phyloP scores from a whole-genome alignment of 805 yeast species.

The Starmerella bombicola region DNA sequence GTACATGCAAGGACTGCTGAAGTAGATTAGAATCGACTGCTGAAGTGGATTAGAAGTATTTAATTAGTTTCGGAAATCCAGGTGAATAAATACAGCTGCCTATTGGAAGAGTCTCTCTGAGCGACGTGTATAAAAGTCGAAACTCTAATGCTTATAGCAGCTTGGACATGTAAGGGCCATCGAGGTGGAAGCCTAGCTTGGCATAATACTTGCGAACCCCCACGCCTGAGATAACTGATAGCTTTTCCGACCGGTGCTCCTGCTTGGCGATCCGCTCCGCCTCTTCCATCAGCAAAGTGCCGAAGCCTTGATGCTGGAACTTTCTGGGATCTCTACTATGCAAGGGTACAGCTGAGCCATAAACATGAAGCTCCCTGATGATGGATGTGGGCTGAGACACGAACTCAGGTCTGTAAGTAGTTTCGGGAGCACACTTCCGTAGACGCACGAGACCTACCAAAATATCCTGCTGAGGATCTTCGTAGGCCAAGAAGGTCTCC shows the following conservation, averaged over 20 bases:
- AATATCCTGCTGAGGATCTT: constrained; percentile 93
- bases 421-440: constrained; percentile 75
- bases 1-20: constrained; percentile 98
- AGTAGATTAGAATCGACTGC: constrained; percentile 29
- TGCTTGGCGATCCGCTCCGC: constrained; percentile 92
- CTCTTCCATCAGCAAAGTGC: constrained; percentile 94
- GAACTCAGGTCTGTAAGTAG: constrained; percentile 84
- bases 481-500: constrained; percentile 94
- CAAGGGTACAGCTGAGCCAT: constrained; percentile 92
- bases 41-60: no score
- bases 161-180: constrained; percentile 98
- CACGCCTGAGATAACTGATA: constrained; percentile 91
- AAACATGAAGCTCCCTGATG: constrained; percentile 94
- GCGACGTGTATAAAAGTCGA: no score
- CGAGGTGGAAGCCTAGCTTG: constrained; percentile 77
- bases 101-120: no score
- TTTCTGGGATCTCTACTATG: constrained; percentile 95
- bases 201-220: constrained; percentile 96
- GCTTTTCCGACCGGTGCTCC: constrained; percentile 85
- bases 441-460: constrained; percentile 80
- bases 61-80: no score
- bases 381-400: constrained; percentile 74
- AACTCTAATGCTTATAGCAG: constrained; percentile 4
- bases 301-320: constrained; percentile 98
- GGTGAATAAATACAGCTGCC: no score